Conservation (phyloP, 176 grass and related monocot genomes). For the Rhynchospora pubera region DNA sequence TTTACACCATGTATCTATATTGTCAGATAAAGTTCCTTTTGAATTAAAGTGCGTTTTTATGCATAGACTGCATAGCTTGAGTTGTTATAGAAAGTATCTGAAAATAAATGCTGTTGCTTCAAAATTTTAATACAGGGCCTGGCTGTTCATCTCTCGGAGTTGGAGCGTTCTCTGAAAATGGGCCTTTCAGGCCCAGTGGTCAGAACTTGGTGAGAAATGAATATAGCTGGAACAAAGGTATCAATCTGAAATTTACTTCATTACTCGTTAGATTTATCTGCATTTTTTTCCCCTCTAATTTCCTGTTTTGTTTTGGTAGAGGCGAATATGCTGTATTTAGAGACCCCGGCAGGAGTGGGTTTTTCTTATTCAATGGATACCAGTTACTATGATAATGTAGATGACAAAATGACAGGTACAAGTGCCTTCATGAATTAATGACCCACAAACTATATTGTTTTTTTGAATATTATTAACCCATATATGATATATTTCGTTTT, state of each 20-base stretch:
- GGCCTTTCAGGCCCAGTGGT: conserved; percentile 86
- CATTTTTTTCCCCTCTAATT: background rate
- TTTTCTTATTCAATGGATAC: conserved; percentile 79
- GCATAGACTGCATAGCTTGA: background rate
- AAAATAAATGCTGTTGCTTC: conserved; percentile 15
- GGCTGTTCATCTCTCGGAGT: conserved; percentile 97
- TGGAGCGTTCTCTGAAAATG: conserved; percentile 98
- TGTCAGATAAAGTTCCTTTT: background rate
- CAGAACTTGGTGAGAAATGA: conserved; percentile 71
- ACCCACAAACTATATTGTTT: background rate
- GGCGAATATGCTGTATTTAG: conserved; percentile 84
- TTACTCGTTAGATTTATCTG: conserved; percentile 23
- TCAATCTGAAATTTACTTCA: conserved; percentile 17
- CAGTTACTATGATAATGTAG: conserved; percentile 67
- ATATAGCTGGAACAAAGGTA: conserved; percentile 99
- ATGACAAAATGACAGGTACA: conserved; percentile 89
- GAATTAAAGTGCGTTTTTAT: background rate
- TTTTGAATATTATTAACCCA: background rate
- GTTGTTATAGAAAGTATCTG: background rate
- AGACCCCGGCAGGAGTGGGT: conserved; percentile 83
- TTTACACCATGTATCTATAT: background rate
- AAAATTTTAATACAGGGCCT: conserved; percentile 49
- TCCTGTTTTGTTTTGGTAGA: conserved; percentile 36
- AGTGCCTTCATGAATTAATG: background rate
- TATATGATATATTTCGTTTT: conserved; percentile 24